phyloP scores from a whole-genome alignment of 2,329 filamentous ascomycete species.

The Cercospora zeina region DNA sequence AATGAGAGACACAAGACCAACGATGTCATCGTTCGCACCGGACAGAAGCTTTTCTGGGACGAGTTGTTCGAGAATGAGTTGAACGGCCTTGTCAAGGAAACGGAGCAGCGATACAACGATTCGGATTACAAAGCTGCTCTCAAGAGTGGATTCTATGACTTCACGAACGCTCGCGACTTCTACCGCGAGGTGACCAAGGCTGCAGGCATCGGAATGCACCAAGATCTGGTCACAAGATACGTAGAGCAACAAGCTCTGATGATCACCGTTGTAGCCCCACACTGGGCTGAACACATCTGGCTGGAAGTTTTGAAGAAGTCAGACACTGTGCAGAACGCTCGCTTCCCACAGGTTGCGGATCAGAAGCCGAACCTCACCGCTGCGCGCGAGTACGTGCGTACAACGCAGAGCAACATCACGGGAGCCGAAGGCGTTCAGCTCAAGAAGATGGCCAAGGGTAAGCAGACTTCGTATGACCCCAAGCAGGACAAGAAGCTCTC shows the following conservation, averaged over 20 bases:
- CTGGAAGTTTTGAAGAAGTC: slow-evolving; percentile 80
- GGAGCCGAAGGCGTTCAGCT: slow-evolving; percentile 78
- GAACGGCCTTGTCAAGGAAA: slow-evolving; percentile 76
- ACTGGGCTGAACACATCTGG: slow-evolving; percentile 95
- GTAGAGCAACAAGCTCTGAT: slow-evolving; percentile 83
- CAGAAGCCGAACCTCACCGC: slow-evolving; percentile 69
- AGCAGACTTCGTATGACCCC: slow-evolving; percentile 79
- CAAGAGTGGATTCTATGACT: slow-evolving; percentile 82
- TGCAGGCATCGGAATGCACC: slow-evolving; percentile 82
- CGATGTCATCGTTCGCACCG: slow-evolving; percentile 70
- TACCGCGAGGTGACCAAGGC: slow-evolving; percentile 81
- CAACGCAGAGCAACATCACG: slow-evolving; percentile 74
- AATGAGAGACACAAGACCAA: slow-evolving; percentile 50
- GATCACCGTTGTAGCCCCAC: slow-evolving; percentile 80
- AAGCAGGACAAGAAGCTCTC: slow-evolving; percentile 89
- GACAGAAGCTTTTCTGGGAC: slow-evolving; percentile 76
- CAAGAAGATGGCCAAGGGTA: slow-evolving; percentile 93
- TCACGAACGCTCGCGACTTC: slow-evolving; percentile 82
- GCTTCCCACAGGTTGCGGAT: slow-evolving; percentile 69
- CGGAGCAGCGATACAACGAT: slow-evolving; percentile 72
- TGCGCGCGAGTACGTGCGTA: slow-evolving; percentile 77
- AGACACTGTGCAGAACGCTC: slow-evolving; percentile 74
- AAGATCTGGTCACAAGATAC: slow-evolving; percentile 74
- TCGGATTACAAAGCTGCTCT: slow-evolving; percentile 85
- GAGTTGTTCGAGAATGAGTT: slow-evolving; percentile 91